These are phyloP conservation scores for Capsella rubella DNA, from an alignment of 441 rosid genomes.

Conservation along the genomic window DNA sequence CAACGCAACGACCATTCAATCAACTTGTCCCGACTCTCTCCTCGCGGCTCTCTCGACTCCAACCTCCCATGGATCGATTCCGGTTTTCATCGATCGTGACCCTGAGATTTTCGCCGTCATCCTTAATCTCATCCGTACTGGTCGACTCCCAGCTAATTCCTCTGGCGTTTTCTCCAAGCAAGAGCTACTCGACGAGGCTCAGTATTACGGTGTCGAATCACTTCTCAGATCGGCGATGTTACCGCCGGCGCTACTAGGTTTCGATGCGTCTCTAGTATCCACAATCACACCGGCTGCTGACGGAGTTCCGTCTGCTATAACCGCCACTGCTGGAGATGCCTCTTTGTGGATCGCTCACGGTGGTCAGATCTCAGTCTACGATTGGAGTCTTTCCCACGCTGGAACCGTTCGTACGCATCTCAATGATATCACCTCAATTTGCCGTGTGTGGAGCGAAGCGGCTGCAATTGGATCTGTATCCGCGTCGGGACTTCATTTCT, in stretches of 20 bases:
- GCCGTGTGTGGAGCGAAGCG: conserved; percentile 64
- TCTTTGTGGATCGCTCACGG: conserved; percentile 93
- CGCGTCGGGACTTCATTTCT: conserved; percentile 84
- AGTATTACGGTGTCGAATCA: conserved; percentile 82
- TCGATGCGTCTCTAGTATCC: conserved; percentile 72
- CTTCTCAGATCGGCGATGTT: conserved; percentile 65
- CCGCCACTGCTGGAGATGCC: conserved; percentile 65
- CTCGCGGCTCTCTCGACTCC: conserved; percentile 73
- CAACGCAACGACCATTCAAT: conserved; percentile 68
- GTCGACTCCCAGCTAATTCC: conserved; percentile 65
- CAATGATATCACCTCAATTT: conserved; percentile 65
- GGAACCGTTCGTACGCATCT: conserved; percentile 83
- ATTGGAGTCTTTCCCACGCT: conserved; percentile 66
- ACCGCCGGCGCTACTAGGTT: conserved; percentile 70
- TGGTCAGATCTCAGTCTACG: conserved; percentile 85
- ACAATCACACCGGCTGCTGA: conserved; percentile 73
- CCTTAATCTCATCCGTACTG: conserved; percentile 81
- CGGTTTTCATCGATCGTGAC: conserved; percentile 90
- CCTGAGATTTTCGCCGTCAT: conserved; percentile 89
- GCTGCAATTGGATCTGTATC: conserved; percentile 75
- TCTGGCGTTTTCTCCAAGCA: conserved; percentile 73
- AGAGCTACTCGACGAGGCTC: conserved; percentile 87
- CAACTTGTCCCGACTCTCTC: conserved; percentile 86
- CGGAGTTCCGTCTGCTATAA: conserved; percentile 66
- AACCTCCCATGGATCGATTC: conserved; percentile 46